Base-by-base conservation (phyloP, 2,329 filamentous ascomycete genomes). In the Penicillium sp. region DNA sequence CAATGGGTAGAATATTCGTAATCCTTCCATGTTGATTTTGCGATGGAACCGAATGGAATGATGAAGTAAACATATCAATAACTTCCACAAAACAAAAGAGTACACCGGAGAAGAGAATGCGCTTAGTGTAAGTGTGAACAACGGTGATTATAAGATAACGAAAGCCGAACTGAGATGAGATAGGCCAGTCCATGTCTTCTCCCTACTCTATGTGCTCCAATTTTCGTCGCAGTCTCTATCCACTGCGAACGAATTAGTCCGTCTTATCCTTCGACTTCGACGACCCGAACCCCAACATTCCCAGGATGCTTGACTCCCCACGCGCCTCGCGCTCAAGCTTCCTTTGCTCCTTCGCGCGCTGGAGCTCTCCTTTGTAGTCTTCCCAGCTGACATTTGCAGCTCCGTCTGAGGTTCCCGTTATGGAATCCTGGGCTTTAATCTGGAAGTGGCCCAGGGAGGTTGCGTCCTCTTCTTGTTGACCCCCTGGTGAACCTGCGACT, bases 291-390 rank as follows among this genome's bases (percentile, higher is more conserved):
- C 62, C 64, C 31, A 69, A n/a, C 53, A 65, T 54, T 0, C 63
- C 63, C 45, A 62, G 52, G n/a, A 60, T 54, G 2, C 67, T 66
- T 1, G 48, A 51, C 21, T 59, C 63, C 17, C 69, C 70, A n/a
- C 56, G 60, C 45, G 60, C 59, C 64, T 66, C 66, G n/a, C 66
- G 67, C 50, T 64, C 61, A 21, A 41, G 67, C 60, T 62, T 70
- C 26, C 71, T 73, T 48, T 71, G 61, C 66, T 74, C 71, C 49
- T 69, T 71, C 29, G 69, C 70, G 17, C 64, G 70, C 38, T 67
- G 69, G 3, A 69, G 65, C 48, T 75, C 69, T 13, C 63, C 69
- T 63, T 73, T 76, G 52, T 74, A 73, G 30, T 76, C 72, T 15
- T 77, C 75, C 75, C 75, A 78, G 49, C 46, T 65, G 64, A 65